phyloP scores from a whole-genome alignment of 129 eudicot genomes.

The Pulicaria dysenterica region DNA sequence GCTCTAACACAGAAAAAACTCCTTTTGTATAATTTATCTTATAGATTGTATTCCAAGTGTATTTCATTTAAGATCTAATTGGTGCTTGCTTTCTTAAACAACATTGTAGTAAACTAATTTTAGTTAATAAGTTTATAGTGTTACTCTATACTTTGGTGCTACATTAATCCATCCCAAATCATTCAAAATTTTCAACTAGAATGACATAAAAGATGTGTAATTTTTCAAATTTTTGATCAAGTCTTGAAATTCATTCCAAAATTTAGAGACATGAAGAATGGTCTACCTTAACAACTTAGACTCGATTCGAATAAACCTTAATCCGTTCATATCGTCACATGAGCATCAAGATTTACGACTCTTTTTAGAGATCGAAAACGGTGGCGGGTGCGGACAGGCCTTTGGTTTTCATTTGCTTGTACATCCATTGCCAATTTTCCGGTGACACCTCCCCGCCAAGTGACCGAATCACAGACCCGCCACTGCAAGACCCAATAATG shows the following conservation, averaged over 20 bases:
- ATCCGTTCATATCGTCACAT: constrained; percentile 3
- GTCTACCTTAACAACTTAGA: constrained; percentile 22
- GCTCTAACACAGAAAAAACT: too few relatives aligned
- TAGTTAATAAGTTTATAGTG: too few relatives aligned
- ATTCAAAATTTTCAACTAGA: constrained; percentile 12
- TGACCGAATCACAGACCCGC: constrained; percentile 87
- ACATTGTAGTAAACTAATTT: too few relatives aligned
- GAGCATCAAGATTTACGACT: not conserved
- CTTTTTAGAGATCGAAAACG: constrained; percentile 22
- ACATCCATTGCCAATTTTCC: constrained; percentile 97
- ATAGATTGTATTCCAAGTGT: too few relatives aligned
- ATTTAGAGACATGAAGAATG: constrained; percentile 19
- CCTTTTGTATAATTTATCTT: too few relatives aligned
- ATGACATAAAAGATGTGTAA: constrained; percentile 3
- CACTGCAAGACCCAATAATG: constrained; percentile 84
- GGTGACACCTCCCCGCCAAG: constrained; percentile 94
- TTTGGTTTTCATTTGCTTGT: constrained; percentile 70
- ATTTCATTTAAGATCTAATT: too few relatives aligned
- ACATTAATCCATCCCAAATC: not conserved
- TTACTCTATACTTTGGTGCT: too few relatives aligned
- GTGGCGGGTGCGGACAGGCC: constrained; percentile 61
- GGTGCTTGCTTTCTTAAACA: too few relatives aligned
- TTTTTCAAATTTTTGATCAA: constrained; percentile 1
- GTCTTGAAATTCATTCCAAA: constrained; percentile 29
- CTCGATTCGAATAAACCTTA: constrained; percentile 24